Evolutionary conservation across 2,329 filamentous ascomycete genomes (phyloP).

Genomic region (Pseudogymnoascus sp.): DNA sequence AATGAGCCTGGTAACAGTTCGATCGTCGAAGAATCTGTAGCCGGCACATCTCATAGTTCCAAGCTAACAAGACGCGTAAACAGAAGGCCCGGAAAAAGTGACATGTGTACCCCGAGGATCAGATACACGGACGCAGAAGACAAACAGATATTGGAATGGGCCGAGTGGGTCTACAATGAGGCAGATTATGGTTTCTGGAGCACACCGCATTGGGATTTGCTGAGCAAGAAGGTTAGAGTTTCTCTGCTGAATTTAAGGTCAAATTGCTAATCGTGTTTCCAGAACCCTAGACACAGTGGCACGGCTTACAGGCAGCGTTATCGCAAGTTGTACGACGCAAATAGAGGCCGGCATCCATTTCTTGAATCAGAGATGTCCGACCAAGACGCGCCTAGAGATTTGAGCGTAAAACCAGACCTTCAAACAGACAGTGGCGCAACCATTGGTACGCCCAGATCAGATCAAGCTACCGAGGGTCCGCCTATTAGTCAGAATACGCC

Average conservation of each 20-base stretch:
- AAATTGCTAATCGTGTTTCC: neutral
- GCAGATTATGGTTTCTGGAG: neutral
- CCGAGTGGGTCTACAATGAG: neutral
- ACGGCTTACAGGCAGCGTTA: neutral
- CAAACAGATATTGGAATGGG: neutral
- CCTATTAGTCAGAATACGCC: neutral
- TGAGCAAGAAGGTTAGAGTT: neutral
- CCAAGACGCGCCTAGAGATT: neutral
- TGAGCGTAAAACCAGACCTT: neutral
- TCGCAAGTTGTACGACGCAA: neutral
- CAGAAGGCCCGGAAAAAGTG: neutral
- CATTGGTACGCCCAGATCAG: neutral
- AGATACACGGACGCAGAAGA: neutral
- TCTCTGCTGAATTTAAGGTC: neutral
- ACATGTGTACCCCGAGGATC: neutral
- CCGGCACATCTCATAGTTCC: neutral
- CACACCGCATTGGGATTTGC: neutral
- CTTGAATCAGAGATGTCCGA: neutral
- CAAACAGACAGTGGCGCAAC: neutral
- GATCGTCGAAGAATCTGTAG: neutral
- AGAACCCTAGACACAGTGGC: neutral
- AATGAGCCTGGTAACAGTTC: neutral
- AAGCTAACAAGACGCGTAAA: neutral
- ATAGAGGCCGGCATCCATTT: neutral
- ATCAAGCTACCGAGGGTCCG: neutral